These are phyloP conservation scores for Iris macrosiphon DNA, from an alignment of 106 monocot species.

Conservation along the genomic window DNA sequence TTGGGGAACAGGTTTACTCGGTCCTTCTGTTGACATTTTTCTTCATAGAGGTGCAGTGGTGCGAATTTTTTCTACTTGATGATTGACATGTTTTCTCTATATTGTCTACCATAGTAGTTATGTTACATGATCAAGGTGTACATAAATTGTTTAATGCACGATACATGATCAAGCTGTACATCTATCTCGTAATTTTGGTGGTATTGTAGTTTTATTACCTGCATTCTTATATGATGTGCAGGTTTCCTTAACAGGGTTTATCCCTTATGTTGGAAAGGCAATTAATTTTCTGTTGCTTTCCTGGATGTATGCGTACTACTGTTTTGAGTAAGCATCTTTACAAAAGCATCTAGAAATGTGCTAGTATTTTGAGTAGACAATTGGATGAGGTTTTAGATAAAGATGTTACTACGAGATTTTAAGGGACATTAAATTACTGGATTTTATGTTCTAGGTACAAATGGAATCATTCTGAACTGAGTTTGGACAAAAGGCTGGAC, in stretches of 20 bases:
- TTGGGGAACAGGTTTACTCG: constrained; percentile 91
- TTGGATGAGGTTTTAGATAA: neutral
- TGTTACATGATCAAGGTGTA: neutral
- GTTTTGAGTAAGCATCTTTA: constrained; percentile 75
- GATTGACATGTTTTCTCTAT: neutral
- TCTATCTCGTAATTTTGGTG: neutral
- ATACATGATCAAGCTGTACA: neutral
- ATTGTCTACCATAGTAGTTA: neutral
- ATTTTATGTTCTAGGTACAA: constrained; percentile 64
- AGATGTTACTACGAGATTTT: neutral
- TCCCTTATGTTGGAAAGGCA: constrained; percentile 77
- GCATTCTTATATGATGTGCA: constrained; percentile 23
- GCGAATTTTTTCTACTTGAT: constrained; percentile 16
- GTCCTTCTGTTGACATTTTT: constrained; percentile 71
- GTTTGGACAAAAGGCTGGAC: constrained; percentile 69
- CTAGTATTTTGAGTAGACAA: neutral
- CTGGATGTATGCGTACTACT: constrained; percentile 96
- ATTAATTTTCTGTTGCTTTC: constrained; percentile 86
- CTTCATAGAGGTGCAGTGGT: constrained; percentile 84
- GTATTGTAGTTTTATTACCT: neutral
- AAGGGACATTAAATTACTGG: too few relatives aligned
- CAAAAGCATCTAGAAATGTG: neutral
- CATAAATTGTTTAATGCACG: neutral
- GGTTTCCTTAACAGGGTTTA: constrained; percentile 64
- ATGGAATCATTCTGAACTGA: constrained; percentile 83